These are phyloP conservation scores for Diutina sp. DNA, from an alignment of 1,139 yeast species.

Conservation along the genomic window DNA sequence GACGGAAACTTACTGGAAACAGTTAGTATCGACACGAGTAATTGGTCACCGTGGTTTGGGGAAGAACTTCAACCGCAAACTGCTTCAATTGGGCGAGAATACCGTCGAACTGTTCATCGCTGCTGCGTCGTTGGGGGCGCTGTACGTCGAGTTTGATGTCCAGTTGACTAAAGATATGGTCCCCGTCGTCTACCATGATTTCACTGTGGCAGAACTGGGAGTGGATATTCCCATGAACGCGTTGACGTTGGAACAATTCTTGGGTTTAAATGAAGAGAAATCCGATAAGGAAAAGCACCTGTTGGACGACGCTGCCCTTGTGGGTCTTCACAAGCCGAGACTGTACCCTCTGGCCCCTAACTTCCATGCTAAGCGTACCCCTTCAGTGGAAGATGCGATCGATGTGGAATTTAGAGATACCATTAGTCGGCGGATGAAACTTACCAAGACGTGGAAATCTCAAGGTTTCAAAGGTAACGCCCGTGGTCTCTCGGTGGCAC, in stretches of 20 bases:
- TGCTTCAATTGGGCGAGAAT: constrained; percentile 90
- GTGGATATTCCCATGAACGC: constrained; percentile 95
- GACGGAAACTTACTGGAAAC: constrained; percentile 87
- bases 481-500: constrained; percentile 82
- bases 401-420: constrained; percentile 26
- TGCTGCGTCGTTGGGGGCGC: constrained; percentile 90
- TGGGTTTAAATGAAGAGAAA: constrained; percentile 39
- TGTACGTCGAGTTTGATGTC: constrained; percentile 91
- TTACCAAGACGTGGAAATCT: constrained; percentile 76
- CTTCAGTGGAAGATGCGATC: constrained; percentile 17
- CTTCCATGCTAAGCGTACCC: constrained; percentile 7
- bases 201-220: constrained; percentile 90
- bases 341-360: constrained; percentile 23
- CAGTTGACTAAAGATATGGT: constrained; percentile 88
- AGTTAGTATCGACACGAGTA: constrained; percentile 76
- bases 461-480: constrained; percentile 87
- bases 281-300: constrained; percentile 8
- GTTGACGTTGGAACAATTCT: constrained; percentile 79
- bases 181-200: constrained; percentile 93
- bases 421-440: constrained; percentile 58
- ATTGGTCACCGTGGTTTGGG: constrained; percentile 97
- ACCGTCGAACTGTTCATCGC: constrained; percentile 93
- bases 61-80: constrained; percentile 60
- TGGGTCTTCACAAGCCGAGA: constrained; percentile 24
- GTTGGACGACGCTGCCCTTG: constrained; percentile 25